Evolutionary conservation across 1,284 basidiomycete genomes (phyloP).

Genomic region (Flammula alnicola): DNA sequence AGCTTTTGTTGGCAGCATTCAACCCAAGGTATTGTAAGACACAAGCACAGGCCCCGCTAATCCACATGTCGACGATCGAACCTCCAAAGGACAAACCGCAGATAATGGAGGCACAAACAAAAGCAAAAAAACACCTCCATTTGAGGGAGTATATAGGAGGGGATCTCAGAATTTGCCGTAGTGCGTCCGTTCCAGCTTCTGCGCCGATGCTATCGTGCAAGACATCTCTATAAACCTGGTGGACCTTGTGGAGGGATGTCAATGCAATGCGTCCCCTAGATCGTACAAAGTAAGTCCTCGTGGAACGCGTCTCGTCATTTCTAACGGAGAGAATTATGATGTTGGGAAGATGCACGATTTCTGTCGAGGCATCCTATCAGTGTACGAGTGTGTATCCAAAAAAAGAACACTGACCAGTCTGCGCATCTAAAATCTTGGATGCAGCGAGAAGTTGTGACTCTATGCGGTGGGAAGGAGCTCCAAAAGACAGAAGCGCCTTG

Average conservation of each 20-base stretch:
- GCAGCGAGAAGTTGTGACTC: conserved; percentile 75
- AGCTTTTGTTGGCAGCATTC: conserved; percentile 76
- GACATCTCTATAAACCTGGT: conserved; percentile 78
- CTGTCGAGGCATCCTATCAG: conserved; percentile 35
- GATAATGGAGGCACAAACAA: conserved; percentile 76
- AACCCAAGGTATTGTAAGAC: conserved; percentile 78
- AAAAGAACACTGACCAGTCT: conserved; percentile 38
- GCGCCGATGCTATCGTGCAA: conserved; percentile 76
- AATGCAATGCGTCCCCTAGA: conserved; percentile 75
- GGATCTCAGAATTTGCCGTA: conserved; percentile 63
- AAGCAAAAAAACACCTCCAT: conserved; percentile 71
- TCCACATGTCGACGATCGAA: conserved; percentile 80
- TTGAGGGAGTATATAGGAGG: conserved; percentile 66
- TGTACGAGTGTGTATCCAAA: conserved; percentile 1
- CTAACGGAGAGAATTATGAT: conserved; percentile 81
- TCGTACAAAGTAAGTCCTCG: conserved; percentile 80
- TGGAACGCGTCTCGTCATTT: conserved; percentile 60
- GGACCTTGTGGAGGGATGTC: conserved; percentile 73
- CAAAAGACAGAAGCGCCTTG: conserved; percentile 80
- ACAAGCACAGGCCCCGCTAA: conserved; percentile 74
- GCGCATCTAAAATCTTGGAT: conserved; percentile 47
- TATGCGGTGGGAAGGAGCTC: conserved; percentile 86
- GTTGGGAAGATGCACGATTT: conserved; percentile 82
- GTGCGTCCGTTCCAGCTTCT: conserved; percentile 61
- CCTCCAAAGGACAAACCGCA: conserved; percentile 85